A percentile compares a stretch with the other conserved stretches of the same genome.
These are phyloP conservation scores for Phialophora expanda DNA, from an alignment of 2,329 filamentous ascomycete species.

Conservation along the genomic window DNA sequence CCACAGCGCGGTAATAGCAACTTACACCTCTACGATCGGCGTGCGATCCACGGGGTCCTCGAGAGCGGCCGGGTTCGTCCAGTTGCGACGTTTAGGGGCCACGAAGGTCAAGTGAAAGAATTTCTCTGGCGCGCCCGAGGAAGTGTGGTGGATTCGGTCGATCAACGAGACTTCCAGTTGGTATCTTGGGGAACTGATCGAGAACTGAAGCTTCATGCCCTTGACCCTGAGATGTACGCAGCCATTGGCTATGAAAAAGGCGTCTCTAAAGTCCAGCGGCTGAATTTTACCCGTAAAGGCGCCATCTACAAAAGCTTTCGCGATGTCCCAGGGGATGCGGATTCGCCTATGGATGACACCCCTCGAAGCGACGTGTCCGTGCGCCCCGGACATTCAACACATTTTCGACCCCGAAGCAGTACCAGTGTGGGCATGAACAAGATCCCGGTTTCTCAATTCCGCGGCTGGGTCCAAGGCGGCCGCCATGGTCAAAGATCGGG, in stretches of 20 bases:
- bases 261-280: constrained; percentile 64
- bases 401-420: constrained; percentile 43
- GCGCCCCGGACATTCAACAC: constrained; percentile 26
- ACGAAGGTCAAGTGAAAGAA: constrained; percentile 76
- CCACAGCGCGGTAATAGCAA: constrained; percentile 86
- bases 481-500: constrained; percentile 56
- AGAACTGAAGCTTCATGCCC: constrained; percentile 76
- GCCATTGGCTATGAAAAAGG: constrained; percentile 77
- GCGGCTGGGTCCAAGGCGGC: constrained; percentile 50
- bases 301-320: constrained; percentile 85
- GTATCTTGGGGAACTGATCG: constrained; percentile 92
- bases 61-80: constrained; percentile 47
- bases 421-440: constrained; percentile 54
- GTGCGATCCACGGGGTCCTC: constrained; percentile 41
- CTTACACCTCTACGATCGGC: constrained; percentile 79
- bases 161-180: constrained; percentile 87
- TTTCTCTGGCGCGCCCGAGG: constrained; percentile 88
- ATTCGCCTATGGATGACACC: constrained; percentile 41
- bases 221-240: constrained; percentile 67
- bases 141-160: constrained; percentile 68
- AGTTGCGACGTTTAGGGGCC: constrained; percentile 60
- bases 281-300: constrained; percentile 79
- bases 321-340: constrained; percentile 66
- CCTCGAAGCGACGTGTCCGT: constrained; percentile 38
- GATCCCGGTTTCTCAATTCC: constrained; percentile 58